Evolutionary conservation across 2,329 filamentous ascomycete genomes (phyloP).

Genomic region (Hansfordia pulvinata): DNA sequence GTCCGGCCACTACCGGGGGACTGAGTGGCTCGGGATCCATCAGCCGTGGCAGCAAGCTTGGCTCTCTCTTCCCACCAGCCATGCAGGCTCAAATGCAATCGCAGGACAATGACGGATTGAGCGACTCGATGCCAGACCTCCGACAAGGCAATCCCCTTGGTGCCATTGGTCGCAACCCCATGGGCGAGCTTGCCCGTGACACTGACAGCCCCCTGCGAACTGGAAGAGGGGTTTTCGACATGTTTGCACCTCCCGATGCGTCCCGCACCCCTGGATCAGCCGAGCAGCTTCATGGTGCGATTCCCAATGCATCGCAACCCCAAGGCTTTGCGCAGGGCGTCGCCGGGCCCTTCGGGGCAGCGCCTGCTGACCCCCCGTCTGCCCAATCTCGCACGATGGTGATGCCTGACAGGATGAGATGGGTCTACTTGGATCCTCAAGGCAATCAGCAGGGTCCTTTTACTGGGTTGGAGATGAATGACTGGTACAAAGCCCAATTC

Average conservation of each 20-base stretch:
- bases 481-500: conserved; percentile 98
- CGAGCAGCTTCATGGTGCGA: conserved; percentile 13
- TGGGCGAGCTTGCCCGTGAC: conserved; percentile 39
- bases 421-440: conserved; percentile 95
- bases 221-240: conserved; percentile 39
- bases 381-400: conserved; percentile 82
- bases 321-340: conserved; percentile 16
- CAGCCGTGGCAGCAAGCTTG: conserved; percentile 67
- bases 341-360: conserved; percentile 19
- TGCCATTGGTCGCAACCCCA: conserved; percentile 50
- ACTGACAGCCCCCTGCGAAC: conserved; percentile 44
- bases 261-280: conserved; percentile 18
- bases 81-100: conserved; percentile 87
- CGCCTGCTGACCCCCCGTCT: conserved; percentile 35
- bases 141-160: conserved; percentile 50
- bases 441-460: conserved; percentile 88
- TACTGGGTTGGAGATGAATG: conserved; percentile 96
- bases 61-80: conserved; percentile 72
- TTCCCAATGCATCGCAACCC: conserved; percentile 14
- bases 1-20: conserved; percentile 39
- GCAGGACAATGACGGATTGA: conserved; percentile 48
- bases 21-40: conserved; percentile 49
- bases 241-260: conserved; percentile 26
- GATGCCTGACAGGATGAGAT: conserved; percentile 97
- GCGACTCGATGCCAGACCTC: conserved; percentile 44